Evolutionary conservation across 495 filamentous ascomycete genomes (phyloP), one percentile per base, ranked within the genome.

Genomic region (Hamigera avellanea): DNA sequence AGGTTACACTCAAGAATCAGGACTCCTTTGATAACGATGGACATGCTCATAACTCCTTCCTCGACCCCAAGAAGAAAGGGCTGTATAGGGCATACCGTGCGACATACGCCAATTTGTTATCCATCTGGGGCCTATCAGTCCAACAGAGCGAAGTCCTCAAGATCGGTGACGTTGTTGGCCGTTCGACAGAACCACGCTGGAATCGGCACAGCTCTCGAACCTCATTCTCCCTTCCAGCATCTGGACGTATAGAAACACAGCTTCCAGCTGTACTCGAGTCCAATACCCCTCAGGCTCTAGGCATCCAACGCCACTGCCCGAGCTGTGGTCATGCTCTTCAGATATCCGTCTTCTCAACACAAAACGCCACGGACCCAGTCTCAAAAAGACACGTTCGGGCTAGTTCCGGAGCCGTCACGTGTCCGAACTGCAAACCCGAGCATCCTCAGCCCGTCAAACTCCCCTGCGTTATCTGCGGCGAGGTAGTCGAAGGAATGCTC

Each of bases 141-240:
- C 70, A 79, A 19, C 70, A 81, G 13, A 73, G 85, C 6, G 86
- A 95, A 57, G 73, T 95, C 14, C 63, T 93, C 37, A 93, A 93
- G 47, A 89, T 88, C 54, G 62, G 62, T 9, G 46, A 50, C 1
- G 37, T 43, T 14, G 26, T 35, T 8, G 40, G 51, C 8, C 37
- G 39, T 28, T 29, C 37, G 5, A 44, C 41, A 3, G 48, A 50
- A 13, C 21, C 33, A 33, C 47, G 51, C 29, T 46, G 51, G 47
- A 46, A 45, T 19, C 39, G 44, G 25, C 44, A 40, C 17, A 46
- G 42, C 31, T 48, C 53, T n/a, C 38, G 44, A 19, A 42, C 49
- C 6, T 49, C 56, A 0, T 39, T 65, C 8, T 45, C 48, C 2
- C 27, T 52, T 19, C 39, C 48, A 10, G 26, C 28, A 2, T 19